Percentiles rank a stretch among this genome's conserved stretches.
Evolutionary conservation across 192 early-diverging fungal species (phyloP).

Genomic region (Podila epicladia): DNA sequence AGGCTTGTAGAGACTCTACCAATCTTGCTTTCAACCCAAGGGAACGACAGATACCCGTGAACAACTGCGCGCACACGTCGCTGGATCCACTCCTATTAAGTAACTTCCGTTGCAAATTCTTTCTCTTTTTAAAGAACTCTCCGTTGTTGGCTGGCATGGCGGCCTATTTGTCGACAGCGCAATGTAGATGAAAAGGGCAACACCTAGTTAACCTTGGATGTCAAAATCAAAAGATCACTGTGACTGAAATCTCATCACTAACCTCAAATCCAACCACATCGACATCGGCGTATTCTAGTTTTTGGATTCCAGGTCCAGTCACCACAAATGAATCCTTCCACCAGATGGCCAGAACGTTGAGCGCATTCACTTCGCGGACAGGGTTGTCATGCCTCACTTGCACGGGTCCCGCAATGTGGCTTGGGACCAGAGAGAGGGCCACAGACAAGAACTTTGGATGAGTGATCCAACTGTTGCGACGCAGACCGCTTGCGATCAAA

Average conservation of each 20-base stretch:
- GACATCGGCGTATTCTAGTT: constrained; percentile 37
- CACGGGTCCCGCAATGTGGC: constrained; percentile 30
- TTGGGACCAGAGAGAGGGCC: constrained; percentile 50
- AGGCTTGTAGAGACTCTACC: constrained; percentile 71
- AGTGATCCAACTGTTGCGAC: constrained; percentile 66
- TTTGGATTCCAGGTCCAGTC: constrained; percentile 41
- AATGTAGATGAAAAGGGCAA: neutral
- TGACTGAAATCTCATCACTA: too few relatives aligned
- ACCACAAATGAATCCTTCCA: constrained; percentile 53
- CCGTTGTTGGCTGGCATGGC: constrained; percentile 17
- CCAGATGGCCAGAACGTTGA: constrained; percentile 49
- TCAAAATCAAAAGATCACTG: too few relatives aligned
- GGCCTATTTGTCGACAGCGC: constrained; percentile 2
- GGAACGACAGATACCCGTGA: constrained; percentile 57
- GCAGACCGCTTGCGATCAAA: constrained; percentile 60
- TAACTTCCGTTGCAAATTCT: constrained; percentile 29
- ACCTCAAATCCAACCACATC: constrained; percentile 2
- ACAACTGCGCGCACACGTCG: constrained; percentile 55
- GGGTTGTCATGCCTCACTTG: constrained; percentile 7
- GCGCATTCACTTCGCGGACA: constrained; percentile 28
- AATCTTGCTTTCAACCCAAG: constrained; percentile 66
- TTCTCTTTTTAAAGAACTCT: constrained; percentile 33
- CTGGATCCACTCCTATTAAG: constrained; percentile 46
- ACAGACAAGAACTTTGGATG: constrained; percentile 23
- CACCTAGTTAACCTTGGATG: too few relatives aligned